Evolutionary conservation across 108 stramenopile genomes (phyloP).

Genomic region (Chaetoceros muelleri): DNA sequence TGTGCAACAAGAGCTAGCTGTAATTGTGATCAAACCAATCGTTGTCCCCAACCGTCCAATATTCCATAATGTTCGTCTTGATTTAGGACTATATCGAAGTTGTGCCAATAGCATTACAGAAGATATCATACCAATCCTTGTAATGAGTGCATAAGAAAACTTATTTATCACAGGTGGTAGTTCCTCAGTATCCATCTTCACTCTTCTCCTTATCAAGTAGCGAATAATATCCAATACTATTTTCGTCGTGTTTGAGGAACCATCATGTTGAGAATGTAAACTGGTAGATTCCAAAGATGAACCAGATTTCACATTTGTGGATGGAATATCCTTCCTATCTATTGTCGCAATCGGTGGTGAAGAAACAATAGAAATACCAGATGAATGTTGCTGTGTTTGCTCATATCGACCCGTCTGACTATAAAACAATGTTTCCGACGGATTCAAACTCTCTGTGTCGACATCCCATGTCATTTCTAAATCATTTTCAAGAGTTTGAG

Average conservation of each 20-base stretch:
- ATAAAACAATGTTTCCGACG: background rate
- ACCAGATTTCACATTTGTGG: background rate
- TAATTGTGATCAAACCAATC: background rate
- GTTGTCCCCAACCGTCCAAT: background rate
- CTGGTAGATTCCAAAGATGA: background rate
- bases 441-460: background rate
- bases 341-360: no score
- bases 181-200: background rate
- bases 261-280: background rate
- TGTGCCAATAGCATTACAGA: background rate
- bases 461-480: background rate
- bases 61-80: background rate
- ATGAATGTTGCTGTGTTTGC: no score
- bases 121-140: background rate
- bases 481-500: background rate
- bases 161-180: background rate
- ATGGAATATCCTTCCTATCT: background rate
- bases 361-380: no score
- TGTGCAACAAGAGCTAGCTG: background rate
- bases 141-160: background rate
- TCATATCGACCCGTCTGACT: no score
- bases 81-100: background rate
- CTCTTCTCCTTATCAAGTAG: background rate
- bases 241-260: background rate
- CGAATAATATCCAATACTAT: background rate